These are phyloP conservation scores for Usnea hakonensis DNA, from an alignment of 495 filamentous ascomycete species.

Conservation along the genomic window DNA sequence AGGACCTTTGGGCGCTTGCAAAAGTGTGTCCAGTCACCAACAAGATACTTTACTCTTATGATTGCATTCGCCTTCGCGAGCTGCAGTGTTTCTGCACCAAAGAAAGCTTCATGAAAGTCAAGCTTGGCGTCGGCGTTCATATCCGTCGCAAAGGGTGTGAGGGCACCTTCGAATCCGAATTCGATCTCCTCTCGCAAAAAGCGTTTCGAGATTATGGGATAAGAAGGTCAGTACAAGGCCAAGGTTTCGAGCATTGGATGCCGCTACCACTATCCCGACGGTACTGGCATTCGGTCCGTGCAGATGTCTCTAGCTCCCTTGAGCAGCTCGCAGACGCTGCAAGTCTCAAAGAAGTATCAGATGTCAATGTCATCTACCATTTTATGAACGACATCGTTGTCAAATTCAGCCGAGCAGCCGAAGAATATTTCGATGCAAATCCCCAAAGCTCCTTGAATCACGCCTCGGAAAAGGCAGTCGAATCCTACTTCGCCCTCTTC, in stretches of 20 bases:
- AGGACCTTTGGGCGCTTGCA: constrained; percentile 33
- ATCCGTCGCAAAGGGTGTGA: not conserved
- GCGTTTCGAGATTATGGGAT: constrained; percentile 31
- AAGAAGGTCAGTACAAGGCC: constrained; percentile 34
- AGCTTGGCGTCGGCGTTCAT: constrained; percentile 42
- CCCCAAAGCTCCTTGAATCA: constrained; percentile 37
- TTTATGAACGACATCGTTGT: constrained; percentile 49
- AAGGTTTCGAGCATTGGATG: constrained; percentile 39
- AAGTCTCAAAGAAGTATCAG: constrained; percentile 11
- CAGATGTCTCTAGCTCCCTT: constrained; percentile 22
- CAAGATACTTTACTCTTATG: constrained; percentile 29
- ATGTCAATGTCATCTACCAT: constrained; percentile 34
- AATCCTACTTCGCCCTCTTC: constrained; percentile 47
- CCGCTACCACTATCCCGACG: constrained; percentile 40
- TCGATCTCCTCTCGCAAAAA: constrained; percentile 39
- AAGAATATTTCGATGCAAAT: constrained; percentile 5
- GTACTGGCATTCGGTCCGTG: constrained; percentile 37
- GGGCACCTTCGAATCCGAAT: constrained; percentile 35
- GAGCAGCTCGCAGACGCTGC: constrained; percentile 14
- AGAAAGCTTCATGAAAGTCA: constrained; percentile 30
- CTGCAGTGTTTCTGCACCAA: constrained; percentile 46
- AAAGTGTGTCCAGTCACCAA: constrained; percentile 36
- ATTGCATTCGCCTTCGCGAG: constrained; percentile 40
- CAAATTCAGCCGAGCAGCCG: constrained; percentile 34
- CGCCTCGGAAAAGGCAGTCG: constrained; percentile 46